Evolutionary conservation across 1,284 basidiomycete genomes (phyloP), one percentile per base, ranked within the genome.

Genomic region (Tilletia caries): DNA sequence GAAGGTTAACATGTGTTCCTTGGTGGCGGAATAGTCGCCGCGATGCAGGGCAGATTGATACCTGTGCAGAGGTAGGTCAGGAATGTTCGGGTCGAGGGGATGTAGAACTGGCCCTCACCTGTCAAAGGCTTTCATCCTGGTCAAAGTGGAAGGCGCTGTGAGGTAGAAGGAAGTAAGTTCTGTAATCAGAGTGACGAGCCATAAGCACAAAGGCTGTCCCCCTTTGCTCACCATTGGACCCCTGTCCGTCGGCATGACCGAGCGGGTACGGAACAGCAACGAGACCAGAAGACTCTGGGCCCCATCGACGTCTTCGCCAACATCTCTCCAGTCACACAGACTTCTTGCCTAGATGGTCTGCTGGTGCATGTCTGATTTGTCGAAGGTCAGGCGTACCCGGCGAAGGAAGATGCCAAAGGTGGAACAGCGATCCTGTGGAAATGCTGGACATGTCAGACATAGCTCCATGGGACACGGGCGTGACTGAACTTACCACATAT

Each of bases 1-100:
- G 33, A 62, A 62, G 4, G 58, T 33, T 8, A 62, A 37, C 58
- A 62, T 62, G 58, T 62, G 27, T 15, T 62, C 58, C 58, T 62
- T 62, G 3, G 58, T 29, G 4, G 58, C 29, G 20, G 29, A 62
- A 18, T 34, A 34, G 58, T 62, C 58, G 32, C 58, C 58, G 27
- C 58, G 27, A n/a, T 34, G 58, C 12, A 62, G 33, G 29, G 58
- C 58, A 33, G 58, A 29, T 33, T 62, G 58, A 12, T 62, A 62
- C 18, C 33, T 54, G 52, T 29, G n/a, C 23, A 29, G 13, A 27
- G 2, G 15, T 13, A 8, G 2, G 5, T 25, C n/a, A 3, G 2
- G 15, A 23, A 54, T 6, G 13, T 23, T 13, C 15, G 15, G 0
- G 23, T 29, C 10, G 23, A 27, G 20, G n/a, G 27, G 29, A 15